Evolutionary conservation across 108 stramenopile genomes (phyloP), one percentile per base, ranked within the genome.

Genomic region (Cyclotella baltica): DNA sequence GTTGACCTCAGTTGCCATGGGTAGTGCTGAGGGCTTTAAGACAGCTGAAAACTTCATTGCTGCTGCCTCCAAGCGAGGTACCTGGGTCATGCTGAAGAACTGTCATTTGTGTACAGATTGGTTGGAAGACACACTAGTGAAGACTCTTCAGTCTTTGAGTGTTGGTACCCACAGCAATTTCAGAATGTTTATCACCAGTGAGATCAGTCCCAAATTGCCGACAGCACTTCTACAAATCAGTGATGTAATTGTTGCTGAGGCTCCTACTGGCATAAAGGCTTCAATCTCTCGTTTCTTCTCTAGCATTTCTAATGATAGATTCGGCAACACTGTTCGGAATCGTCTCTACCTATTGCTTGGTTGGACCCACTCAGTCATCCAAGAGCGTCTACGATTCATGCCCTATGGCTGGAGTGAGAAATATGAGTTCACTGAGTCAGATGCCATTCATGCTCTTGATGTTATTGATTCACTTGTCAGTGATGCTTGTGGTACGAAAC

Each of bases 51-150:
- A 75, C n/a, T 73, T 92, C 20, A 74, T 99, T 53, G 75, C 83
- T 19, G 56, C 82, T 29, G 97, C 93, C 8, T 76, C 91, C 1
- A 95, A 96, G 65, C 63, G 85, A 63, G 98, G 98, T 34, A 91
- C 88, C 23, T 99, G 99, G 99, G 98, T 99, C 6, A 87, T 99
- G 86, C 84, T 99, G 50, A 95, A 98, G 69, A 99, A 99, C 76
- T 86, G 91, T 20, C 99, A 99, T 81, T 79, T 99, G n/a, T 98
- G 97, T 62, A 90, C 96, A 30, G 97, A 97, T 56, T 99, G 98
- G 98, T 85, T 99, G n/a, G 87, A 74, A 38, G 91, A 90, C 27
- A 85, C 88, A 5, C 87, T 99, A n/a, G 98, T 98, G 62, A 98
- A 98, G 84, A 91, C 75, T 76, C 93, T 99, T 19, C 96, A 96